Evolutionary conservation across 331 rosid species (phyloP).

Genomic region (Pyracantha coccinea): DNA sequence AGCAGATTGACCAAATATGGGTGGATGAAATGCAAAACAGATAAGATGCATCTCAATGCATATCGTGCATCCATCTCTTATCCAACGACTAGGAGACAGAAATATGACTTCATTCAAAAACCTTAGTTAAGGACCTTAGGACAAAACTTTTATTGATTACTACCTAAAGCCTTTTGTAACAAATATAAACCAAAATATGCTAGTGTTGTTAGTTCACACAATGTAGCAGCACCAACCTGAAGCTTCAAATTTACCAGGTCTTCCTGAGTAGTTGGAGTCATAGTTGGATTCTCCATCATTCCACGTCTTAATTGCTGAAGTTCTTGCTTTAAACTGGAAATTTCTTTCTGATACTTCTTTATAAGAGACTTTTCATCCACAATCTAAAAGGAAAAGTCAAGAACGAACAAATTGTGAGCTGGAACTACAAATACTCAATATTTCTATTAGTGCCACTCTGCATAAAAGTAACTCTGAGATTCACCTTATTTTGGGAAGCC

Average conservation of each 20-base stretch:
- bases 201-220: background rate
- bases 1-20: background rate
- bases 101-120: background rate
- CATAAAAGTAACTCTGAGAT: background rate
- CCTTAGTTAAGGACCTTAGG: background rate
- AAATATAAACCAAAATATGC: background rate
- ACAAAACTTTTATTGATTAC: background rate
- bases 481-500: slow-evolving; percentile 49
- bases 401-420: background rate
- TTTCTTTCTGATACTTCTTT: slow-evolving; percentile 45
- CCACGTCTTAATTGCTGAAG: slow-evolving; percentile 46
- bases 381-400: slow-evolving; percentile 19
- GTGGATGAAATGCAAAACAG: background rate
- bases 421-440: background rate
- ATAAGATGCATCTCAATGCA: background rate
- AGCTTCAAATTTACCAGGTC: slow-evolving; percentile 80
- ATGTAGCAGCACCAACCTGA: slow-evolving; percentile 47
- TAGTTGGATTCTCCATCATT: slow-evolving; percentile 53
- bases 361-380: slow-evolving; percentile 51
- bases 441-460: background rate
- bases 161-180: background rate
- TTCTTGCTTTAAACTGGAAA: slow-evolving; percentile 44
- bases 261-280: slow-evolving; percentile 48
- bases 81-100: background rate
- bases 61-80: background rate